Evolutionary conservation across 768 basidiomycete genomes (phyloP).

Genomic region (Scleroderma bovista): DNA sequence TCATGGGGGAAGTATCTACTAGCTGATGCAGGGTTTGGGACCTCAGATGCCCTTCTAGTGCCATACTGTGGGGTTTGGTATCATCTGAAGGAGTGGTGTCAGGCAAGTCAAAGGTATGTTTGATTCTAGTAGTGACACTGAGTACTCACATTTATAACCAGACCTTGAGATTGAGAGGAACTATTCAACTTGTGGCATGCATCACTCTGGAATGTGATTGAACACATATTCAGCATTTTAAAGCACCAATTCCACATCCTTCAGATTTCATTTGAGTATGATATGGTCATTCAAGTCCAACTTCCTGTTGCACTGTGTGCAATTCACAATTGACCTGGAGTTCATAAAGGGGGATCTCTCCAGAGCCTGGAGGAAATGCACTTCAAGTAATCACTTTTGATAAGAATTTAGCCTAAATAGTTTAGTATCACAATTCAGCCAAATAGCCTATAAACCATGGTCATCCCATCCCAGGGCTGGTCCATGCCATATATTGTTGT

Average conservation of each 20-base stretch:
- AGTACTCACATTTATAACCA: neutral
- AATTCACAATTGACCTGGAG: too few species aligned
- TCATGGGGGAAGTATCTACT: neutral
- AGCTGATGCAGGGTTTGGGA: neutral
- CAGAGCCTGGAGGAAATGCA: too few species aligned
- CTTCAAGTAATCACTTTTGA: too few species aligned
- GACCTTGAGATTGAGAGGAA: neutral
- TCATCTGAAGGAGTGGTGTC: neutral
- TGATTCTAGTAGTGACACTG: too few species aligned
- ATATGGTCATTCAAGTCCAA: slow-evolving; percentile 13
- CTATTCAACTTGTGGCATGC: neutral
- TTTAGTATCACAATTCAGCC: too few species aligned
- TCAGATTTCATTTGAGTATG: neutral
- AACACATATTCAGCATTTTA: slow-evolving; percentile 6
- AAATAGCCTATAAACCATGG: too few species aligned
- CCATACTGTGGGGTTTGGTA: neutral
- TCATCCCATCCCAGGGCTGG: too few species aligned
- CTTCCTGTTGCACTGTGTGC: slow-evolving; percentile 18
- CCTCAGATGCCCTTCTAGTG: neutral
- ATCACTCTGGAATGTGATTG: neutral
- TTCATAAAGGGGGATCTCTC: too few species aligned
- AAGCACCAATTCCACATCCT: slow-evolving; percentile 15
- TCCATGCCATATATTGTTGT: too few species aligned
- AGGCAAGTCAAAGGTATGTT: neutral
- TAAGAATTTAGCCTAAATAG: too few species aligned